Conservation (phyloP, 192 early-diverging fungal genomes). For the Rhizophagus prolifer region DNA sequence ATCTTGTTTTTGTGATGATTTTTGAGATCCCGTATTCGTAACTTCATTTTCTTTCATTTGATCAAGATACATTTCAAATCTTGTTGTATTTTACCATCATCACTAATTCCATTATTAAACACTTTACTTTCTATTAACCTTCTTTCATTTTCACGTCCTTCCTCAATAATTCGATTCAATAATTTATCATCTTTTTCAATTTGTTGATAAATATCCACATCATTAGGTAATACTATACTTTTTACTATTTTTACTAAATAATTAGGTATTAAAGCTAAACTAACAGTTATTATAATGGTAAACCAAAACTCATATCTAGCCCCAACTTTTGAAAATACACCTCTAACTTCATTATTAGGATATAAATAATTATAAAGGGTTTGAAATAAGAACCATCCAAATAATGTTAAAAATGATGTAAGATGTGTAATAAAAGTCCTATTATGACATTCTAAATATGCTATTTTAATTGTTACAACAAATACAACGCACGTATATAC, state of each 20-base stretch:
- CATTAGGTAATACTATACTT: constrained; percentile 35
- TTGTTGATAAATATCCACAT: constrained; percentile 46
- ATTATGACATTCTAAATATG: constrained; percentile 67
- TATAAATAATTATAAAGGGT: constrained; percentile 59
- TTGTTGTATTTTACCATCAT: background rate
- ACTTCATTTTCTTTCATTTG: background rate
- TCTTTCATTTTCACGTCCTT: background rate
- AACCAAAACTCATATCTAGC: constrained; percentile 54
- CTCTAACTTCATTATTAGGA: constrained; percentile 54
- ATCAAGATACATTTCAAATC: background rate
- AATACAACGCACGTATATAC: constrained; percentile 63
- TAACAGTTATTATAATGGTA: constrained; percentile 53
- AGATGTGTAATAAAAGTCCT: constrained; percentile 61
- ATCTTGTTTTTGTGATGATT: background rate
- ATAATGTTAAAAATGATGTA: constrained; percentile 52
- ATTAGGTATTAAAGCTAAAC: constrained; percentile 54
- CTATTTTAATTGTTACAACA: constrained; percentile 68
- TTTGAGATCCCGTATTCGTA: background rate
- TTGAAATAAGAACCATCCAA: constrained; percentile 66
- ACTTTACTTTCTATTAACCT: background rate
- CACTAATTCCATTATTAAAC: background rate
- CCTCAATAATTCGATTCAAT: background rate
- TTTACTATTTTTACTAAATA: constrained; percentile 48
- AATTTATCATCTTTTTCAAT: constrained; percentile 38
- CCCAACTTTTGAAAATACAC: constrained; percentile 50